Evolutionary conservation across 352 stramenopile genomes (phyloP).

Genomic region (Phytophthora pisi): DNA sequence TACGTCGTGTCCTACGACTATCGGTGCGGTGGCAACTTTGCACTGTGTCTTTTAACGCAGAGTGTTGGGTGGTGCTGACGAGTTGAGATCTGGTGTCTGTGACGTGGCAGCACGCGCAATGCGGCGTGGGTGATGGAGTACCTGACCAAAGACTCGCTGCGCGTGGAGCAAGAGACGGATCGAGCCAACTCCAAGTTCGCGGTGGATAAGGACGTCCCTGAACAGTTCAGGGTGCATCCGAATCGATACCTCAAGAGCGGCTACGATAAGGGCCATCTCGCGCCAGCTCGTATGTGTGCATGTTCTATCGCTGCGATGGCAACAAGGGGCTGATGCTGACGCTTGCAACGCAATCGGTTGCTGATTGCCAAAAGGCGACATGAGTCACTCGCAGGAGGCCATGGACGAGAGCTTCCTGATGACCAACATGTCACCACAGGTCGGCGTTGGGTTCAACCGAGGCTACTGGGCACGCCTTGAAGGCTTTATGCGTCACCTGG

Average conservation of each 20-base stretch:
- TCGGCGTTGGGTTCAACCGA: conserved; percentile 89
- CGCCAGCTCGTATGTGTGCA: conserved; percentile 72
- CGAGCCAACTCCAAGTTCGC: conserved; percentile 89
- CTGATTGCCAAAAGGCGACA: conserved; percentile 69
- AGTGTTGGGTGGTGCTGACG: not conserved
- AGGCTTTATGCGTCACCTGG: conserved; percentile 85
- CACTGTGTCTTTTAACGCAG: no score
- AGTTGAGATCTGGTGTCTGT: not conserved
- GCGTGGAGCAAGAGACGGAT: conserved; percentile 70
- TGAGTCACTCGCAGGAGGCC: conserved; percentile 74
- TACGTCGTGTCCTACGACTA: conserved; percentile 90
- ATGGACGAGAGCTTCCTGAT: conserved; percentile 96
- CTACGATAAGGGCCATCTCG: conserved; percentile 96
- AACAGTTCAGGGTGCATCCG: conserved; percentile 87
- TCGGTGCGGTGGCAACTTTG: conserved; percentile 38
- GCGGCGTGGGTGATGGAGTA: conserved; percentile 88
- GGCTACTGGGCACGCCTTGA: conserved; percentile 89
- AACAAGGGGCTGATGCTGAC: not conserved
- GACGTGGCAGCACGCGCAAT: conserved; percentile 68
- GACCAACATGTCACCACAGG: conserved; percentile 94
- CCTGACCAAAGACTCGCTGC: conserved; percentile 74
- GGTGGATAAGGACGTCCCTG: conserved; percentile 72
- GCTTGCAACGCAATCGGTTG: not conserved
- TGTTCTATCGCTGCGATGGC: not conserved
- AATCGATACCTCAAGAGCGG: conserved; percentile 90